Base-by-base conservation (phyloP, 345 rosid species). In the Adansonia digitata region DNA sequence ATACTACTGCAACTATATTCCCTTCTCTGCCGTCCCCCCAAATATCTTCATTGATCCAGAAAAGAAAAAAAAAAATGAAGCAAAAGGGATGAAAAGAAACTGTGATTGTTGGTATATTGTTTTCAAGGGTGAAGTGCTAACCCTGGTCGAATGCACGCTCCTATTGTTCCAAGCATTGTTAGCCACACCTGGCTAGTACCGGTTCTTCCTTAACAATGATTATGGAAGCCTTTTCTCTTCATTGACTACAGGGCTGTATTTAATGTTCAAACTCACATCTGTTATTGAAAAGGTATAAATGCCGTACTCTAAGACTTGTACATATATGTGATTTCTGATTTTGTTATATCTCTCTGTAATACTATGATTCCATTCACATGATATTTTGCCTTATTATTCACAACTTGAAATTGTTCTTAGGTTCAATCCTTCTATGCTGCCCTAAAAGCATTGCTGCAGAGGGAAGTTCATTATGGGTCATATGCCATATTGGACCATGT, bases 101-200 rank as follows among this genome's bases (percentile, higher is more conserved):
- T 35, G 26, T 37, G 40, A 65, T 48, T 65, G 49, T 37, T 0
- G 3, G 49, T 20, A 0, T 49, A 73, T 74, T 56, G 31, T 55
- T 70, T 75, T 86, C 53, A 84, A 93, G 94, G 97, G 92, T 73
- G 94, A 93, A 79, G 84, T 93, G 83, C 86, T 91, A 57, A 93
- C 98, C 57, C 76, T 93, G 71, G 88, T 93, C 14, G 98, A 93
- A 75, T 87, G 89, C 77, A 60, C 82, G 14, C 78, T 91, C 84
- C 85, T 91, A 69, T 70, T 91, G 75, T 93, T 90, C 80, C 98
- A 91, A 77, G 82, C 95, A 15, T 82, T 93, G 77, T 77, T 94
- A 77, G 96, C 98, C 66, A 86, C 97, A 39, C 97, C 98, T 34
- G 94, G 90, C 57, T 94, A 96, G 95, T 91, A 91, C 77, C 92